These are phyloP conservation scores for Chrysopogon serrulatus DNA, from an alignment of 176 grass and related monocot genomes.

Conservation along the genomic window DNA sequence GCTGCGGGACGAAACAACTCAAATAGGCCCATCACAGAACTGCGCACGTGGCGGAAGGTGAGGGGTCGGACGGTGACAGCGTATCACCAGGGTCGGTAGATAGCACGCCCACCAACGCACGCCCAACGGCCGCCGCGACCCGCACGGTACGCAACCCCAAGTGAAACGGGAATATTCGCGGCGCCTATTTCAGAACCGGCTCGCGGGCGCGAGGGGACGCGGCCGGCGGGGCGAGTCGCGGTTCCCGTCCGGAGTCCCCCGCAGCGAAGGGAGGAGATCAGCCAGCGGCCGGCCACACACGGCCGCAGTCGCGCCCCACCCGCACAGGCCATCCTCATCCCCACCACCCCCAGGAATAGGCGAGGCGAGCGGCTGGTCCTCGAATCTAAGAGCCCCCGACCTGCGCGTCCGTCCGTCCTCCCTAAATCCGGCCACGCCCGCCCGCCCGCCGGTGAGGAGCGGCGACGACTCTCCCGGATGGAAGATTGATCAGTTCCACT, in stretches of 20 bases:
- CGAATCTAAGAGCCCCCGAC: constrained; percentile 16
- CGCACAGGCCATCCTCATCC: background rate
- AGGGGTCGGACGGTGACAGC: no score
- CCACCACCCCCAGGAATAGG: background rate
- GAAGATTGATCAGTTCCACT: background rate
- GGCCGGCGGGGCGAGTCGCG: background rate
- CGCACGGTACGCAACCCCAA: background rate
- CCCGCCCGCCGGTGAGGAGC: background rate
- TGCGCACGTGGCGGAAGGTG: no score
- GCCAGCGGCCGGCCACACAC: background rate
- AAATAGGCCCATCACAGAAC: no score
- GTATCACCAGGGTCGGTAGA: no score
- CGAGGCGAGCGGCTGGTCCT: background rate
- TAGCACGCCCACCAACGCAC: no score
- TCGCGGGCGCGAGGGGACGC: no score
- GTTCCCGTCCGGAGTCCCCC: background rate
- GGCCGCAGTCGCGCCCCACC: background rate
- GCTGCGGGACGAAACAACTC: no score
- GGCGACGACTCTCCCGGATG: background rate
- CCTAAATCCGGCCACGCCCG: constrained; percentile 17
- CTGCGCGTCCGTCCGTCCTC: background rate
- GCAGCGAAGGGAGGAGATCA: background rate
- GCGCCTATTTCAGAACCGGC: background rate
- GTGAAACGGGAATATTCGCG: background rate
- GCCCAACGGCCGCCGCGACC: no score